Evolutionary conservation across 1,139 yeast genomes (phyloP).

Genomic region (Kazachstania sp.): DNA sequence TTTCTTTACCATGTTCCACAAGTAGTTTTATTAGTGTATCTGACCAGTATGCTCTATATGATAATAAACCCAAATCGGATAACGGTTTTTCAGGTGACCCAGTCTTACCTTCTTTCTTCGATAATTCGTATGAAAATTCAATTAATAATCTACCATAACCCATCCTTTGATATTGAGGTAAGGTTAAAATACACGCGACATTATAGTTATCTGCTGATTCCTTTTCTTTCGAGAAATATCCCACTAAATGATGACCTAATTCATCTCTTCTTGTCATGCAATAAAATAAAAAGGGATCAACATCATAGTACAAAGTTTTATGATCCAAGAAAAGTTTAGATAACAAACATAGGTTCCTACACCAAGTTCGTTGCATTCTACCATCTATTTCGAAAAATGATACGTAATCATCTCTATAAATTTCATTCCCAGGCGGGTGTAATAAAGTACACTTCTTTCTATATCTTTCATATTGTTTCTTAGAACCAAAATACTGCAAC

Average conservation of each 20-base stretch:
- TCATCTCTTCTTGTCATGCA: constrained; percentile 88
- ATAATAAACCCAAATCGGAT: constrained; percentile 44
- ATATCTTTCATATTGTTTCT: constrained; percentile 86
- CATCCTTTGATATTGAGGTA: constrained; percentile 92
- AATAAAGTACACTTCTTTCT: constrained; percentile 75
- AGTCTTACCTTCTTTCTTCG: constrained; percentile 76
- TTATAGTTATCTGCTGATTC: constrained; percentile 94
- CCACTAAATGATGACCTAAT: constrained; percentile 89
- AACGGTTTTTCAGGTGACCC: constrained; percentile 88
- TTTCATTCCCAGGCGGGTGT: constrained; percentile 98
- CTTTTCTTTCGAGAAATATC: constrained; percentile 93
- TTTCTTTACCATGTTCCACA: constrained; percentile 59
- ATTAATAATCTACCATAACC: constrained; percentile 90
- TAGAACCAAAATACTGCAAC: constrained; percentile 77
- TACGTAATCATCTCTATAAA: constrained; percentile 77
- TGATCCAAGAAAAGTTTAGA: constrained; percentile 88
- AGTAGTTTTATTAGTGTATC: constrained; percentile 72
- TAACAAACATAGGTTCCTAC: constrained; percentile 82
- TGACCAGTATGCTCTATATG: constrained; percentile 96
- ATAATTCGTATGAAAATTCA: constrained; percentile 85
- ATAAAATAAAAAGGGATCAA: constrained; percentile 91
- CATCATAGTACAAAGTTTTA: constrained; percentile 92
- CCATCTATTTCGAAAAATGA: constrained; percentile 96
- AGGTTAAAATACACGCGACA: constrained; percentile 90
- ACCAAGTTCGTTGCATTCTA: constrained; percentile 90